These are phyloP conservation scores for Annulohypoxylon bovei DNA, from an alignment of 495 filamentous ascomycete genomes.

Conservation along the genomic window DNA sequence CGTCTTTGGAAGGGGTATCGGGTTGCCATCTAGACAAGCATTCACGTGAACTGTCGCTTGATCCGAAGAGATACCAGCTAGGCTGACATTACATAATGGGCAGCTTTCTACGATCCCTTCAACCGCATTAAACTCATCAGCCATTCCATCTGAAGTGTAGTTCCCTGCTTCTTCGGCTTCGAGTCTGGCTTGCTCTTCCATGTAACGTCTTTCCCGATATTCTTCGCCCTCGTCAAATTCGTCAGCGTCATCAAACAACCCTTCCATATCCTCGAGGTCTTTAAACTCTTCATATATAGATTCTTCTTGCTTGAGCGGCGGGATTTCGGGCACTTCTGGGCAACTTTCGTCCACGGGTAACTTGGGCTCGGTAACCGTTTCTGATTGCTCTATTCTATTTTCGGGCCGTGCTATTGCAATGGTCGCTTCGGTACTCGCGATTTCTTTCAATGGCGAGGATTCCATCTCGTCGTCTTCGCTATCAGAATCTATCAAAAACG, in stretches of 20 bases:
- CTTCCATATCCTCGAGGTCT: constrained; percentile 74
- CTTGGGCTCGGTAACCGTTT: constrained; percentile 42
- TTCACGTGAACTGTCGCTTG: constrained; percentile 84
- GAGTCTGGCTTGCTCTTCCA: constrained; percentile 69
- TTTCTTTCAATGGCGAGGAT: constrained; percentile 6
- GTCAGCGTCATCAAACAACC: constrained; percentile 57
- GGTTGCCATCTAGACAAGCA: constrained; percentile 86
- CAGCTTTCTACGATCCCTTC: constrained; percentile 62
- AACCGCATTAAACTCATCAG: constrained; percentile 32
- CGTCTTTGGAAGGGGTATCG: constrained; percentile 56
- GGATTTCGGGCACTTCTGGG: constrained; percentile 36
- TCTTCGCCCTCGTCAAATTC: constrained; percentile 69
- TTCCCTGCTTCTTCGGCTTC: constrained; percentile 61
- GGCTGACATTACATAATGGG: constrained; percentile 76
- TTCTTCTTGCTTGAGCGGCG: constrained; percentile 63
- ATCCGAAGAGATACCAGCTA: constrained; percentile 67
- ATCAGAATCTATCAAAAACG: constrained; percentile 76
- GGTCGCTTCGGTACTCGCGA: constrained; percentile 5
- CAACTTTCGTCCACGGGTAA: constrained; percentile 39
- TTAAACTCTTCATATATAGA: constrained; percentile 59
- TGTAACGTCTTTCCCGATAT: constrained; percentile 66
- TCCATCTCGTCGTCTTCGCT: constrained; percentile 63
- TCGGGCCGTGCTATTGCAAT: not conserved
- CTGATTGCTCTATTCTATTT: constrained; percentile 9
- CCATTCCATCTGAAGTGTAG: constrained; percentile 49